phyloP scores from a whole-genome alignment of 1,284 basidiomycete species.

The Fomitopsis pinicola region DNA sequence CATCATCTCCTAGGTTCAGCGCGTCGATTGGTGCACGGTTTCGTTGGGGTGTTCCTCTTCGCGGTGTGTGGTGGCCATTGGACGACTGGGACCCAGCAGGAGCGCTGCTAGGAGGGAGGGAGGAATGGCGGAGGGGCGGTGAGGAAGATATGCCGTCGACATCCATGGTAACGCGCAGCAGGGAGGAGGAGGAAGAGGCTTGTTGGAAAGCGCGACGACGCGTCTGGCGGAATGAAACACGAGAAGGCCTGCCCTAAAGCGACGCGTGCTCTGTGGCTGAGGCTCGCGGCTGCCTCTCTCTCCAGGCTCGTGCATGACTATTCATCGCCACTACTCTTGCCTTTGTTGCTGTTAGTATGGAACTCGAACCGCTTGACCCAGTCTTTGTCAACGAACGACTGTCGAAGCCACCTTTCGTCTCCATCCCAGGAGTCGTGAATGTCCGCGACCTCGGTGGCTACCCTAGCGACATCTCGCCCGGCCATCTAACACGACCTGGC shows the following conservation, averaged over 20 bases:
- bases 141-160: constrained; percentile 39
- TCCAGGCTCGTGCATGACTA: too few relatives aligned
- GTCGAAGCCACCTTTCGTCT: constrained; percentile 62
- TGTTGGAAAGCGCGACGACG: constrained; percentile 13
- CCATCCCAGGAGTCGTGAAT: constrained; percentile 66
- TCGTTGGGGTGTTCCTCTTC: constrained; percentile 23
- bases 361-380: constrained; percentile 60
- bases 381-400: constrained; percentile 56
- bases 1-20: constrained; percentile 55
- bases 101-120: constrained; percentile 67
- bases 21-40: constrained; percentile 52
- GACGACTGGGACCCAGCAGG: constrained; percentile 47
- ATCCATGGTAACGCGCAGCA: constrained; percentile 30
- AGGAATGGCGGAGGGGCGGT: constrained; percentile 33
- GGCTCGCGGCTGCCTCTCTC: not conserved
- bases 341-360: constrained; percentile 14
- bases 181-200: not conserved
- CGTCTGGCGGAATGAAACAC: constrained; percentile 31
- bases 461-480: constrained; percentile 38
- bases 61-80: constrained; percentile 35
- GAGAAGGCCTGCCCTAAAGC: constrained; percentile 42
- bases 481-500: constrained; percentile 49
- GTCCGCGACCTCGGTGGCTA: constrained; percentile 67
- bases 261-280: constrained; percentile 15
- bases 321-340: not conserved